Evolutionary conservation across 169 alveolate species (phyloP).

Genomic region (Amoebophrya sp.): DNA sequence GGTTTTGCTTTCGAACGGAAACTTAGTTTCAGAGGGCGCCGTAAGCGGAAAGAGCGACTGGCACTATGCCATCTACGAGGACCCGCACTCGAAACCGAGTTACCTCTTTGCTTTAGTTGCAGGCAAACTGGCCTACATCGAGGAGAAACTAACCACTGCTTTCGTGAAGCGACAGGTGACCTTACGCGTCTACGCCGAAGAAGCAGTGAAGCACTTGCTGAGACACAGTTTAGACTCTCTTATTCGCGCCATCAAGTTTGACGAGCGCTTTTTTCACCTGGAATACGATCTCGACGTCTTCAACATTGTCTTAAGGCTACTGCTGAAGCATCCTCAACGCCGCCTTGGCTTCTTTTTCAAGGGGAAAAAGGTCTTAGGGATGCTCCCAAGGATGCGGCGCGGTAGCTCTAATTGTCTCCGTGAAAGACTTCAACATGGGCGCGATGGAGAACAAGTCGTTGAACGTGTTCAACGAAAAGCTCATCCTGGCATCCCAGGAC

Average conservation of each 20-base stretch:
- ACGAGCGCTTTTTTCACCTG: slow-evolving; percentile 76
- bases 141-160: not conserved
- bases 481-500: slow-evolving; percentile 72
- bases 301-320: no score
- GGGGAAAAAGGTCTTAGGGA: no score
- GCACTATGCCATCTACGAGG: slow-evolving; percentile 74
- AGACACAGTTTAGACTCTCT: slow-evolving; percentile 75
- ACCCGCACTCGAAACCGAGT: slow-evolving; percentile 81
- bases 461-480: slow-evolving; percentile 76
- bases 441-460: slow-evolving; percentile 89
- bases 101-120: slow-evolving; percentile 87
- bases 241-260: slow-evolving; percentile 82
- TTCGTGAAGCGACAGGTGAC: slow-evolving; percentile 51
- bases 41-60: not conserved
- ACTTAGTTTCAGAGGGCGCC: slow-evolving; percentile 31
- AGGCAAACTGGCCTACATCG: slow-evolving; percentile 62
- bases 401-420: not conserved
- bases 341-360: no score
- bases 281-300: slow-evolving; percentile 80
- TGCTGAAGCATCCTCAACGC: no score
- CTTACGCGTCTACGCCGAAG: slow-evolving; percentile 68
- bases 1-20: slow-evolving; percentile 73
- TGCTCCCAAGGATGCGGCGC: slow-evolving; percentile 64
- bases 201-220: slow-evolving; percentile 63
- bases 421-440: slow-evolving; percentile 78